phyloP scores from a whole-genome alignment of 805 yeast species.

The Brettanomyces nanus region DNA sequence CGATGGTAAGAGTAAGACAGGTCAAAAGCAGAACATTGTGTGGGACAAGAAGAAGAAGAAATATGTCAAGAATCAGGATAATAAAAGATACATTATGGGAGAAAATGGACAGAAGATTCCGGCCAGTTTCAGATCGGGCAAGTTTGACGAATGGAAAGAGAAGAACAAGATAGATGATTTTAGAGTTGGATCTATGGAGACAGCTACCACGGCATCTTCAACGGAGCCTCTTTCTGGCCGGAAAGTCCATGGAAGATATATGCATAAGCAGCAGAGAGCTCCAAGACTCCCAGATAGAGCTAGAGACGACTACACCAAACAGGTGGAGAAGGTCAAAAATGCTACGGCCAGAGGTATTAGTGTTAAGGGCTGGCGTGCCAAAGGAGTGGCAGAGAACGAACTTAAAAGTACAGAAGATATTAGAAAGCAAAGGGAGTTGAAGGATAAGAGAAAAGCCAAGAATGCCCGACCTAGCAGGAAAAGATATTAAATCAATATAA shows the following conservation, averaged over 20 bases:
- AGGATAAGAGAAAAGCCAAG: slow-evolving; percentile 73
- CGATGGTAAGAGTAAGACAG: slow-evolving; percentile 50
- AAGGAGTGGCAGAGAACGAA: slow-evolving; percentile 45
- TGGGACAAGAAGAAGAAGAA: slow-evolving; percentile 96
- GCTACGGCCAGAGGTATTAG: slow-evolving; percentile 69
- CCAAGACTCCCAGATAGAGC: slow-evolving; percentile 88
- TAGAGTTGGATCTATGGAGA: slow-evolving; percentile 48
- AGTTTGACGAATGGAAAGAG: slow-evolving; percentile 86
- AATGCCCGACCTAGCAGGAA: slow-evolving; percentile 38
- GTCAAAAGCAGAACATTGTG: slow-evolving; percentile 56
- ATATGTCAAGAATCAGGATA: slow-evolving; percentile 75
- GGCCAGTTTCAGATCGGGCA: slow-evolving; percentile 85
- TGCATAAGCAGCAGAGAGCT: slow-evolving; percentile 66
- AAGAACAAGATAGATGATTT: slow-evolving; percentile 48
- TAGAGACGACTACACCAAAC: slow-evolving; percentile 79
- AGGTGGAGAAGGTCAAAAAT: slow-evolving; percentile 70
- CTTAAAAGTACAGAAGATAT: slow-evolving; percentile 65
- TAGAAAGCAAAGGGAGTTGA: slow-evolving; percentile 60
- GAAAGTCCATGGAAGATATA: slow-evolving; percentile 43
- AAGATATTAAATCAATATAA: not conserved
- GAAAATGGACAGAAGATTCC: slow-evolving; percentile 92
- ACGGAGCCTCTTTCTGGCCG: slow-evolving; percentile 27
- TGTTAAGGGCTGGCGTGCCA: slow-evolving; percentile 56
- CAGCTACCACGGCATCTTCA: slow-evolving; percentile 24
- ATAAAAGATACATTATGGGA: slow-evolving; percentile 83